Base-by-base conservation (phyloP, 768 basidiomycete species). In the Rhizopogon vesiculosus region DNA sequence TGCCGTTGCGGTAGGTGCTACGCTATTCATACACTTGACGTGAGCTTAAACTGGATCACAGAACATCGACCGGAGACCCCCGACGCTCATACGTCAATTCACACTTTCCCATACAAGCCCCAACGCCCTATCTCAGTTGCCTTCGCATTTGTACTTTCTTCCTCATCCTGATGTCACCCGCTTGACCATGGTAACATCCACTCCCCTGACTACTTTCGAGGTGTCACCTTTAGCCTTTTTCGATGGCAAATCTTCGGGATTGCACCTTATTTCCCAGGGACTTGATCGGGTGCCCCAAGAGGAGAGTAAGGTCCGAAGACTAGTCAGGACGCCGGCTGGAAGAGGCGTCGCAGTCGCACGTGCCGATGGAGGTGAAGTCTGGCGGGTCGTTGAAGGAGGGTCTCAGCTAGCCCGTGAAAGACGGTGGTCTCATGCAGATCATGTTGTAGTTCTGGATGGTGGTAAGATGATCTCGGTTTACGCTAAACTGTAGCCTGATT, bases 31-130 rank as follows among this genome's bases (percentile, higher is more conserved):
- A 61, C 29, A 43, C 56, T 29, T 19, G 45, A 52, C 38, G 42
- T 29, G 45, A 39, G 35, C 7, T 39, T 41, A 15, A 19, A 50
- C 33, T 7, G 18, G 25, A 16, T 15, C 43, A 33, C 59, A 95
- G 93, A 93, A 96, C 70, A 84, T 97, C 60, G 93, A 96, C 64
- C 79, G 89, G 15, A 82, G 87, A 61, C 94, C 94, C 7, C 94
- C 94, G 8, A 92, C 90, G 3, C 75, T 93, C 3, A 75, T 93
- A 29, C 82, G 80, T 63, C 85, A 87, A 56, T 89, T 91, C 68
- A 84, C 81, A 3, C 70, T 93, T 18, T 83, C 89, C 44, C 85
- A 89, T 55, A 80, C 82, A 1, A 74, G 74, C 15, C 78, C 85
- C 15, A 72, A 72, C 10, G 65, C 77, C 15, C 71, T 87, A 42